Evolutionary conservation across 2,329 filamentous ascomycete species (phyloP), one percentile per base, ranked within the genome.

Genomic region (Exophiala sp.): DNA sequence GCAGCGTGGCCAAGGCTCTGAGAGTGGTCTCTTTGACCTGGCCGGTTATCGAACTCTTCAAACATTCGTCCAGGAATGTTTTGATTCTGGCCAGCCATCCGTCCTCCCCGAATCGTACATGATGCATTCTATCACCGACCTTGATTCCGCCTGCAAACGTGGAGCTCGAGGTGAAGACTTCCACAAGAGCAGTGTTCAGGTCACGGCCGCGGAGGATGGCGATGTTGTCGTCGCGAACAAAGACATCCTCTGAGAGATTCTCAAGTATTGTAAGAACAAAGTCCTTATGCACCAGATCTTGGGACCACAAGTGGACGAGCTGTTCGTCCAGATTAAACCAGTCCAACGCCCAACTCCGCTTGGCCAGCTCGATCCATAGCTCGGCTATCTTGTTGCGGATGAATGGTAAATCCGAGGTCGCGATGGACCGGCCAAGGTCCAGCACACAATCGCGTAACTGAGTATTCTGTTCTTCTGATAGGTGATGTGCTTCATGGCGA

Each of bases 301-400:
- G 75, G 21, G 77, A 75, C 94, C 94, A 99, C 16, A 97, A 78
- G 65, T 84, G 81, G 41, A 91, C 82, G 51, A 99, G 79, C 66
- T 88, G 79, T 59, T 84, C 75, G 69, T 99, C 95, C 92, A 99
- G 96, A 67, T 95, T 85, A 76, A 88, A 85, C 94, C 95, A 99
- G 58, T 94, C 88, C 32, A 83, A 79, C n/a, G 81, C 89, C 94
- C 94, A 99, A 67, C 84, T 88, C 65, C 92, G 83, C 75, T 97
- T 97, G 38, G 91, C 91, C 49, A 96, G 79, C 71, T 97, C 94
- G 6, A 91, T 89, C 94, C 94, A 99, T 58, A 99, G 75, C 72
- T 95, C 88, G 24, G 89, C 90, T 33, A 94, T 86, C 75, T 99
- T 99, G 78, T 95, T 97, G 63, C 92, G 82, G 61, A 96, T 76